Percentiles rank a stretch among this genome's conserved stretches.
These are phyloP conservation scores for Rhodotorula sp. DNA, from an alignment of 1,284 basidiomycete species.

Conservation along the genomic window DNA sequence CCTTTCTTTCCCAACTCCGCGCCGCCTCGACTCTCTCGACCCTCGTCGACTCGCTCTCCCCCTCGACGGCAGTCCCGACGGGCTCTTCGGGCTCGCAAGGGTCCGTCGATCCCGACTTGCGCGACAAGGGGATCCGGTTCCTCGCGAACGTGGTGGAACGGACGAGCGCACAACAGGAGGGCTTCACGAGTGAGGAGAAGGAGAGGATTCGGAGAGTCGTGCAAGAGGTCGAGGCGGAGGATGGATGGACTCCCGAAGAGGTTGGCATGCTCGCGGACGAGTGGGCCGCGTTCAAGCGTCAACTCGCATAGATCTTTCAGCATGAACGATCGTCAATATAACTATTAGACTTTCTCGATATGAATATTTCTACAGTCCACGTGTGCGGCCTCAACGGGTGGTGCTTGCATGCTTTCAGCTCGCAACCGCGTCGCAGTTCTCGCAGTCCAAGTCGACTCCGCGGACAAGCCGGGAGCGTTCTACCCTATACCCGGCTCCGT, in stretches of 20 bases:
- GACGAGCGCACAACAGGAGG: conserved; percentile 4
- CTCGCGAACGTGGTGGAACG: conserved; percentile 50
- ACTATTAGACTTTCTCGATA: background rate
- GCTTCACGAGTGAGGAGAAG: conserved; percentile 47
- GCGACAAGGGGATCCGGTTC: conserved; percentile 72
- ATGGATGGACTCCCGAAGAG: conserved; percentile 39
- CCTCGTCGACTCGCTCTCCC: conserved; percentile 39
- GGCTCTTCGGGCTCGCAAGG: conserved; percentile 65
- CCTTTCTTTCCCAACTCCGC: conserved; percentile 49
- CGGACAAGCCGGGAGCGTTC: no score
- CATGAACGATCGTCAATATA: no score
- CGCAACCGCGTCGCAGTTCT: no score
- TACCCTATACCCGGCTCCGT: no score
- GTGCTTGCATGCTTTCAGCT: no score
- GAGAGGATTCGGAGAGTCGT: conserved; percentile 43
- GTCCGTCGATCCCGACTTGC: conserved; percentile 71
- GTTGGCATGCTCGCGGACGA: conserved; percentile 42
- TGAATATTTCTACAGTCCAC: no score
- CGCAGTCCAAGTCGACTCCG: no score
- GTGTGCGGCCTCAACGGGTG: no score
- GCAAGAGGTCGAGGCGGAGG: conserved; percentile 44
- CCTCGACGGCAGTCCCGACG: conserved; percentile 52
- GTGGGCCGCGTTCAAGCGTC: conserved; percentile 36
- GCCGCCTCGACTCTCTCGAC: conserved; percentile 48
- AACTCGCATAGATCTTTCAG: conserved; percentile 9